Evolutionary conservation across 495 filamentous ascomycete species (phyloP), one percentile per base, ranked within the genome.

Genomic region (Halenospora varia): DNA sequence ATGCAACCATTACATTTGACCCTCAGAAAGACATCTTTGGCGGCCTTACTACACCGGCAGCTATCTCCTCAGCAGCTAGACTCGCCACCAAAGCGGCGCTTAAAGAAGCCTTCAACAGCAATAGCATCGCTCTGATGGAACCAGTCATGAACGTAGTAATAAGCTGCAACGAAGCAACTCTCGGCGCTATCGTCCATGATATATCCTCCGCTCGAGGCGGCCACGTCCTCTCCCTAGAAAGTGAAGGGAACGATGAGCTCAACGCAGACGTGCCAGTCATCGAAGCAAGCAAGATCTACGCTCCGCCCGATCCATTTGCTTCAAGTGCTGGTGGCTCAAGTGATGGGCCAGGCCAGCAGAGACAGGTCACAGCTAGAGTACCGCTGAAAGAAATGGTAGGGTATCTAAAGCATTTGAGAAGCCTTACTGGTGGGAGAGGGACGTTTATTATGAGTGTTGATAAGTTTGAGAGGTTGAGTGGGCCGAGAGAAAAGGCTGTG

Each of bases 321-420:
- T 77, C 80, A 2, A 35, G 35, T 9, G 53, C 47, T 42, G 25
- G 44, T n/a, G 52, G 19, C 2, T 48, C 35, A 15, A 19, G 13
- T n/a, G 53, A 25, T 13, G 63, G 63, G 6, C 63, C 60, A 11
- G 63, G 66, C 3, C 57, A 62, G 50, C 71, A 75, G 47, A 70
- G 74, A 53, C 70, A 77, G 4, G 88, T 99, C 56, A 81, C 82
- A 3, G 95, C 91, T 2, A 82, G 87, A 58, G 92, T 97, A 25
- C 95, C 95, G 42, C 73, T 97, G 54, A 92, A 91, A 70, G 93
- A 97, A 71, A 97, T 97, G 92, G 88, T 97, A 50, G 91, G 93
- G 26, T 99, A 99, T 72, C 72, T 97, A 64, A 91, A 88, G 70
- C 89, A 95, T 70, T 73, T 99, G 66, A 75, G 95, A 41, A 90